Base-by-base conservation (phyloP, 2,329 filamentous ascomycete species). In the Boeremia exigua region DNA sequence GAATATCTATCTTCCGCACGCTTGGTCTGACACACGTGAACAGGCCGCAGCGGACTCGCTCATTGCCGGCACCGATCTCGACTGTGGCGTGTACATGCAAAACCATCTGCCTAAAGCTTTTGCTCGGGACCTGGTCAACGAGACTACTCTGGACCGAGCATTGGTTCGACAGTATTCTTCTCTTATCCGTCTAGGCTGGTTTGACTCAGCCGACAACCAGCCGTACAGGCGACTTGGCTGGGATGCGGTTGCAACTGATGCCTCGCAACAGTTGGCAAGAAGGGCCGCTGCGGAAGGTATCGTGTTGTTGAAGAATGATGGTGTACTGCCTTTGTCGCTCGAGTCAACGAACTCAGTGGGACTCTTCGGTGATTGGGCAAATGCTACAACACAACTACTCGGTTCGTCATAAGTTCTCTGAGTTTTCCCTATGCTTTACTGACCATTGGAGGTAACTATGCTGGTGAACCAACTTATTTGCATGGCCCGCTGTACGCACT, bases 331-430 rank as follows among this genome's bases (percentile, higher is more conserved):
- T 0, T 66, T 84, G 3, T 49, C 64, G 6, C 61, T 77, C 1
- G 68, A 63, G 15, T 73, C 67, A 2, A 77, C 75, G 23, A 73
- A 67, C n/a, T 78, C 71, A 2, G 72, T 88, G 4, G 85, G 84
- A 1, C 71, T 88, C n/a, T 77, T 88, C 42, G 86, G 86, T 0
- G 79, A 79, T 36, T 88, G 84, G 79, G 84, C 82, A 1, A 84
- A 85, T 53, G 81, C 82, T 2, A 65, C 60, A 2, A 75, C 73
- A 3, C 79, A 85, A 59, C 79, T 88, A 76, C 82, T 84, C 44
- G 86, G 86, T 54, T 42, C 2, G 42, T 53, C 11, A 12, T 9
- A 3, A 9, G 15, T 9, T 5, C 2, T 42, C 3, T 42, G 14
- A 8, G 14, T 9, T 6, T 19, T 36, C n/a, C 15, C 37, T 11